Evolutionary conservation across 2,329 filamentous ascomycete species (phyloP).

Genomic region (Didymellaceae sp.): DNA sequence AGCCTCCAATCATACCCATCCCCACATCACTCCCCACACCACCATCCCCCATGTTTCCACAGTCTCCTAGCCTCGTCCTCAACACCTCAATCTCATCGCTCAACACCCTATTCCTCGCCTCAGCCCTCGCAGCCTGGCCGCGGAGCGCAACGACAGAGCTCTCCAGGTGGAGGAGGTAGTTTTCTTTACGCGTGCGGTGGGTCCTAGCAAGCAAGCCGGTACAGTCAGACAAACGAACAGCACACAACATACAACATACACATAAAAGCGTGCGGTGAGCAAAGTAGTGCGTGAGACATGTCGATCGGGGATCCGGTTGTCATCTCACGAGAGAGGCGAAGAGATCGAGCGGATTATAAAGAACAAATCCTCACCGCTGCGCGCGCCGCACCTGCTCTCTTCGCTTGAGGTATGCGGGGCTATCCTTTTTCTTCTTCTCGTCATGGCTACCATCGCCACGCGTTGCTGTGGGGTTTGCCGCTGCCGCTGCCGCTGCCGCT

Average conservation of each 20-base stretch:
- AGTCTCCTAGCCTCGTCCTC: no score
- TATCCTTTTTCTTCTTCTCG: conserved; percentile 15
- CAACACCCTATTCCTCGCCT: conserved; percentile 2
- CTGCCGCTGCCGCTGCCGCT: no score
- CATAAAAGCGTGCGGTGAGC: no score
- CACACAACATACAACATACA: no score
- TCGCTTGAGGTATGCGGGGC: conserved; percentile 30
- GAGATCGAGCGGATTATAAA: background rate
- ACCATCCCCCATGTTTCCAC: background rate
- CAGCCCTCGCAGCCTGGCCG: conserved; percentile 23
- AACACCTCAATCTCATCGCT: background rate
- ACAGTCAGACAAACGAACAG: no score
- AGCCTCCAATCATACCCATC: background rate
- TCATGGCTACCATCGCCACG: no score
- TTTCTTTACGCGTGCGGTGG: conserved; percentile 36
- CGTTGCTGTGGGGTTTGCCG: no score
- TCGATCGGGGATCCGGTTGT: no score
- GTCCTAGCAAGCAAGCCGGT: no score
- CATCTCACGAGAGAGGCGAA: no score
- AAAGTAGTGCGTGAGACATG: no score
- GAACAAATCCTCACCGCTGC: conserved; percentile 30
- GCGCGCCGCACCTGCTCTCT: conserved; percentile 48
- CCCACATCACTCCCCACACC: background rate
- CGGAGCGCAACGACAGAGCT: conserved; percentile 33
- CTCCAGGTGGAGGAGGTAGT: conserved; percentile 34